A percentile compares a stretch with the other conserved stretches of the same genome.
These are phyloP conservation scores for Trapa incisa DNA, from an alignment of 345 rosid species.

Conservation along the genomic window DNA sequence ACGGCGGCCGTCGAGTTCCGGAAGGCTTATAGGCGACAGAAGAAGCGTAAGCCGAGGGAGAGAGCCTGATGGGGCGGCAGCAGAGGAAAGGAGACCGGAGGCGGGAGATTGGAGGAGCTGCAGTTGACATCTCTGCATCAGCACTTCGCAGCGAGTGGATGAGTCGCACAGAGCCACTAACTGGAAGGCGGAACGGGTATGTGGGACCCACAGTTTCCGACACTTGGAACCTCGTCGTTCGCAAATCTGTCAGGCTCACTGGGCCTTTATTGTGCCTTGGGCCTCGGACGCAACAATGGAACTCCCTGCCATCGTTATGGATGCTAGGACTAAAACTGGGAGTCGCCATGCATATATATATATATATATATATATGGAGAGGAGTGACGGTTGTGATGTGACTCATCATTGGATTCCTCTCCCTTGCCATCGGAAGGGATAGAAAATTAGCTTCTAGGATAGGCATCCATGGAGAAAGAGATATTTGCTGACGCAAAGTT, in stretches of 20 bases:
- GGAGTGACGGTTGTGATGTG: no score
- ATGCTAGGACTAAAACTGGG: no score
- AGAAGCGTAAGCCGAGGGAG: slow-evolving; percentile 15
- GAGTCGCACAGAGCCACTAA: not conserved
- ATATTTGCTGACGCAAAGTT: no score
- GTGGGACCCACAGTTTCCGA: not conserved
- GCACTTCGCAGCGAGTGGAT: not conserved
- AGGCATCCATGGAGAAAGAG: no score
- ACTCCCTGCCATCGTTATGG: no score
- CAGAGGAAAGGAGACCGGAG: slow-evolving; percentile 46
- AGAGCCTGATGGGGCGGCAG: slow-evolving; percentile 34
- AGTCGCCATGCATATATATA: no score
- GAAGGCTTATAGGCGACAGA: slow-evolving; percentile 15
- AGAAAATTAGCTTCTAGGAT: no score
- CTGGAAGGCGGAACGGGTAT: not conserved
- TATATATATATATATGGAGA: no score
- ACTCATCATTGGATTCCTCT: no score
- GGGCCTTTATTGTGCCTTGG: not conserved
- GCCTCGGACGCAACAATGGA: not conserved
- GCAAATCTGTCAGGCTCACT: not conserved
- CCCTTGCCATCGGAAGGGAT: no score
- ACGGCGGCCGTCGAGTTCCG: slow-evolving; percentile 26
- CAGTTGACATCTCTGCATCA: slow-evolving; percentile 28
- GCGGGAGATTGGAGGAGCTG: slow-evolving; percentile 33
- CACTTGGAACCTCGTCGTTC: not conserved